Conservation (phyloP, 2,329 filamentous ascomycete species). For the Fusarium pilosicola region DNA sequence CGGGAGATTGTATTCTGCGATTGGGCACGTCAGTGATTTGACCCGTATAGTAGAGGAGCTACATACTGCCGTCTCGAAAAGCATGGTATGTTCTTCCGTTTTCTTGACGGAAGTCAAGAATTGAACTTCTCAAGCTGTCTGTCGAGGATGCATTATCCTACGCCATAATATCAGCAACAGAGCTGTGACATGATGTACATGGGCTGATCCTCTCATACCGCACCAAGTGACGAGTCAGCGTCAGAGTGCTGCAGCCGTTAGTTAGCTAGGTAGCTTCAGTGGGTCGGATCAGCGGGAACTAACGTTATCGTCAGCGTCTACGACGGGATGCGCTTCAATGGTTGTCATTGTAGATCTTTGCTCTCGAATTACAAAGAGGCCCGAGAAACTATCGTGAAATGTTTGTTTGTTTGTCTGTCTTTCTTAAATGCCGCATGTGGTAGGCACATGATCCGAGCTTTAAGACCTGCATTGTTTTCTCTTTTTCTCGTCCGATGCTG, state of each 20-base stretch:
- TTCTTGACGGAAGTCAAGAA: constrained; percentile 10
- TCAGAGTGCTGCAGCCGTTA: not conserved
- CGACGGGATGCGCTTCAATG: constrained; percentile 8
- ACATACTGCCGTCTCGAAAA: constrained; percentile 15
- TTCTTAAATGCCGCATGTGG: constrained; percentile 11
- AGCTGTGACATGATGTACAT: too few relatives aligned
- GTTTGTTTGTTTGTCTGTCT: not conserved
- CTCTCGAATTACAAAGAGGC: not conserved
- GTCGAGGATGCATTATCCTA: constrained; percentile 16
- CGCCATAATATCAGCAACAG: not conserved
- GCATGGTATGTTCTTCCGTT: constrained; percentile 25
- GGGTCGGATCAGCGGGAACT: not conserved
- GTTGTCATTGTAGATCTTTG: constrained; percentile 2
- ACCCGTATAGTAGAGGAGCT: accelerated
- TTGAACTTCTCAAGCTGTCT: constrained; percentile 18
- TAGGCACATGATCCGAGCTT: not conserved
- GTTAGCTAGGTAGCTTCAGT: not conserved
- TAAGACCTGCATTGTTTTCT: constrained; percentile 5
- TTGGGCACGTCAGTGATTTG: not conserved
- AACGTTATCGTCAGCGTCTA: constrained; percentile 11
- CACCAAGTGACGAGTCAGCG: not conserved
- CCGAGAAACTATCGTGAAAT: not conserved
- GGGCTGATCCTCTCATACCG: not conserved
- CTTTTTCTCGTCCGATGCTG: not conserved
- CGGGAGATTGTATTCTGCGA: constrained; percentile 14